A percentile compares a stretch with the other conserved stretches of the same genome.
These are phyloP conservation scores for Pythium grandisporangium DNA, from an alignment of 352 stramenopile genomes.

Conservation along the genomic window DNA sequence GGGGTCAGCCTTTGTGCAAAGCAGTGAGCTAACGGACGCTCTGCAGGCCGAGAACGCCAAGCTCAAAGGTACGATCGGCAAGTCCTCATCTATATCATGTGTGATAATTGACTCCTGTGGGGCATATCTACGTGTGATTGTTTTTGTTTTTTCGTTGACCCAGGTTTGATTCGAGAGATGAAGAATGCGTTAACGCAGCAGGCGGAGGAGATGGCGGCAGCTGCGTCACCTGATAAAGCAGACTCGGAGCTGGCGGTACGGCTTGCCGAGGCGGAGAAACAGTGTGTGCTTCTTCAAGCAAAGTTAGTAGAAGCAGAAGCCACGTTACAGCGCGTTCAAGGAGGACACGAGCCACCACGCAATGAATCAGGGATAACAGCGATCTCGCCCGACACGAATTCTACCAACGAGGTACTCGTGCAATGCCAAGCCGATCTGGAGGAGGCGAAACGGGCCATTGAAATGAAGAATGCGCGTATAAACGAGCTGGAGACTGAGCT, in stretches of 20 bases:
- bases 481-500: constrained; percentile 29
- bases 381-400: neutral
- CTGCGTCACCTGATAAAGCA: neutral
- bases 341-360: no score
- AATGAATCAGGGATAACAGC: no score
- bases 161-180: constrained; percentile 73
- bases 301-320: constrained; percentile 20
- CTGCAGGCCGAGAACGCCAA: constrained; percentile 52
- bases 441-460: constrained; percentile 28
- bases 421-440: constrained; percentile 29
- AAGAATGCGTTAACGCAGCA: constrained; percentile 53
- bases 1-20: no score
- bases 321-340: no score
- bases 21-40: constrained; percentile 3
- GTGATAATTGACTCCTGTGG: no score
- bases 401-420: constrained; percentile 17
- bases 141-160: no score
- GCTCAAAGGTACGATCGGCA: constrained; percentile 29
- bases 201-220: constrained; percentile 11
- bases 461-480: constrained; percentile 32
- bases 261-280: constrained; percentile 26
- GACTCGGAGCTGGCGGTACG: constrained; percentile 4
- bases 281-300: constrained; percentile 29
- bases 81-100: no score
- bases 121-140: no score